Evolutionary conservation across 306 rosid species (phyloP).

Genomic region (Vigna mungo): DNA sequence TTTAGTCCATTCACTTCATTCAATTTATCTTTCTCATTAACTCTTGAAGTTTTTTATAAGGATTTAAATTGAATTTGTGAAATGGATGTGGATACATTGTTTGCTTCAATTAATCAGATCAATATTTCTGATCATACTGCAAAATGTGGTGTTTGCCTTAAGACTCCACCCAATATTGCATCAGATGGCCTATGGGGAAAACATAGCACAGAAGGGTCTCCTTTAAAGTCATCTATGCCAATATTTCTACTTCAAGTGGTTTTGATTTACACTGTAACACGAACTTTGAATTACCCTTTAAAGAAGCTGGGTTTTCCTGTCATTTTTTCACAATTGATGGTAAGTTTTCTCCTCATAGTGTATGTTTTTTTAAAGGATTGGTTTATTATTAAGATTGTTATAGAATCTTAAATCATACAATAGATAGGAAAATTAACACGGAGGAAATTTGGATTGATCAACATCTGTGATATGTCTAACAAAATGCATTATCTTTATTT

Average conservation of each 20-base stretch:
- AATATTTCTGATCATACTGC: neutral
- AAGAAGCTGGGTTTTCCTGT: slow-evolving; percentile 58
- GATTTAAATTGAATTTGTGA: neutral
- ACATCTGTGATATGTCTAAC: neutral
- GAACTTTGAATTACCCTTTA: slow-evolving; percentile 38
- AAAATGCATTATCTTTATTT: neutral
- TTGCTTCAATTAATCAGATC: neutral
- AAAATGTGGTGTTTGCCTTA: neutral
- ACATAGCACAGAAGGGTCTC: neutral
- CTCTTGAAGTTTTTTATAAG: neutral
- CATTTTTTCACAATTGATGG: slow-evolving; percentile 59
- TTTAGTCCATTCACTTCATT: neutral
- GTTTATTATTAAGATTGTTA: neutral
- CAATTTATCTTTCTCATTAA: neutral
- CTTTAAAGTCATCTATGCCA: slow-evolving; percentile 37
- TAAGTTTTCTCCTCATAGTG: slow-evolving; percentile 23
- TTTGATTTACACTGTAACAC: slow-evolving; percentile 46
- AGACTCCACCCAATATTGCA: slow-evolving; percentile 32
- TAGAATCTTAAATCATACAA: neutral
- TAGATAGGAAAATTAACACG: neutral
- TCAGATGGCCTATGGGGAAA: slow-evolving; percentile 49
- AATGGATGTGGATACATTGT: neutral
- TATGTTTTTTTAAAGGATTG: too few species aligned
- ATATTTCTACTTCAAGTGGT: slow-evolving; percentile 51
- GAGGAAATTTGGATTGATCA: neutral